phyloP scores from a whole-genome alignment of 768 basidiomycete species.

The Russula foetens region DNA sequence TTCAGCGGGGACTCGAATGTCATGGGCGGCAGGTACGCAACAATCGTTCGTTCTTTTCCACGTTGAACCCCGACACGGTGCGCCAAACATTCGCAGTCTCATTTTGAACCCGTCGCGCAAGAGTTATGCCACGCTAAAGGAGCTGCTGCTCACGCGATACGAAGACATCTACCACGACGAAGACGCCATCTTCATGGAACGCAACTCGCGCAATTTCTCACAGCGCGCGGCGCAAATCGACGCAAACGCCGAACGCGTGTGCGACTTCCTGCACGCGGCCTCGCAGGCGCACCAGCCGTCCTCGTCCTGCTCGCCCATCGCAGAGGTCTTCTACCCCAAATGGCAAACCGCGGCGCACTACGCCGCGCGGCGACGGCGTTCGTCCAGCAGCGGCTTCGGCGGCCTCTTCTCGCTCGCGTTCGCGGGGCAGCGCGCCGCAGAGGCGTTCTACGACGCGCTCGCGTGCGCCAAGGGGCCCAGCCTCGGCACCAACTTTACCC shows the following conservation, averaged over 20 bases:
- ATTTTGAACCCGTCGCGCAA: constrained; percentile 76
- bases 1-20: constrained; percentile 94
- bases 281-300: constrained; percentile 35
- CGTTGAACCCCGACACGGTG: background rate
- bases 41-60: constrained; percentile 6
- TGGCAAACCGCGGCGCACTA: constrained; percentile 69
- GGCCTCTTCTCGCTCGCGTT: constrained; percentile 88
- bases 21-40: constrained; percentile 91
- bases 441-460: constrained; percentile 79
- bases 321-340: constrained; percentile 86
- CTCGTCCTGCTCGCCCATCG: constrained; percentile 33
- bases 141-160: constrained; percentile 46
- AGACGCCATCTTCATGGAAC: constrained; percentile 95
- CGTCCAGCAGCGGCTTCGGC: constrained; percentile 43
- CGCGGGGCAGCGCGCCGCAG: constrained; percentile 53
- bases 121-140: constrained; percentile 61
- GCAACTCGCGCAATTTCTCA: constrained; percentile 91
- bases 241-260: constrained; percentile 71
- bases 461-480: constrained; percentile 85
- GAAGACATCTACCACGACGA: constrained; percentile 86
- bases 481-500: constrained; percentile 91
- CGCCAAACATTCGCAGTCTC: constrained; percentile 41
- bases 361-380: constrained; percentile 48
- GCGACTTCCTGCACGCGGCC: constrained; percentile 63
- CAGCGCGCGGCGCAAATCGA: constrained; percentile 71